phyloP scores from a whole-genome alignment of 306 rosid genomes.

The Lagenaria siceraria region DNA sequence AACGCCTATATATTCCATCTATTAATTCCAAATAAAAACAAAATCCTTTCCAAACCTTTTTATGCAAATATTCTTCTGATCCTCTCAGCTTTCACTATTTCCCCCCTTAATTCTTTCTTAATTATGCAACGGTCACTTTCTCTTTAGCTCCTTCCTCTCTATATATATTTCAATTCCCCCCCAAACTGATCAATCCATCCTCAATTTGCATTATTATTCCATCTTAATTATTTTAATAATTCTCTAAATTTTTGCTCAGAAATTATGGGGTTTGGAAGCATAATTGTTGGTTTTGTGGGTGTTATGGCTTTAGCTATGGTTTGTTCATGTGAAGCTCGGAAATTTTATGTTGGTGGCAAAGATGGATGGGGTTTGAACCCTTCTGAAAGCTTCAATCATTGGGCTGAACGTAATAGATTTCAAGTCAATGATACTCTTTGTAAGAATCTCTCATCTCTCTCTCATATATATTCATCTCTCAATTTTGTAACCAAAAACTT shows the following conservation, averaged over 20 bases:
- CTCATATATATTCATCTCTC: too few relatives aligned
- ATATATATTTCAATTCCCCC: not conserved
- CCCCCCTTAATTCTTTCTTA: not conserved
- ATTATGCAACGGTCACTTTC: not conserved
- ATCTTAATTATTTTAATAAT: not conserved
- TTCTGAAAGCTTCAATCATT: constrained; percentile 33
- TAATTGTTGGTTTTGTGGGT: too few relatives aligned
- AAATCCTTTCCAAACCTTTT: too few relatives aligned
- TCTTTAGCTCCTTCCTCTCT: not conserved
- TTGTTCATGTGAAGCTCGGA: constrained; percentile 14
- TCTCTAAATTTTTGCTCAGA: not conserved
- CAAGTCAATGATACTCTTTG: constrained; percentile 69
- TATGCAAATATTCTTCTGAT: not conserved
- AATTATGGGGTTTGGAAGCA: constrained; percentile 13
- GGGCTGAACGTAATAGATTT: constrained; percentile 53
- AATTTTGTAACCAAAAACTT: not conserved
- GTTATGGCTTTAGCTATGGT: not conserved
- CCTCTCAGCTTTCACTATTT: not conserved
- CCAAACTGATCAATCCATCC: too few relatives aligned
- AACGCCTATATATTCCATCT: not conserved
- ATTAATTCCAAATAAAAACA: not conserved
- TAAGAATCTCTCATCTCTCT: constrained; percentile 13
- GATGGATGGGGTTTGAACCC: constrained; percentile 65
- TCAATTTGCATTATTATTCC: not conserved
- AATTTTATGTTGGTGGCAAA: constrained; percentile 44